Conservation (phyloP, 805 yeast genomes). For the Maudiozyma serrabonitensis region DNA sequence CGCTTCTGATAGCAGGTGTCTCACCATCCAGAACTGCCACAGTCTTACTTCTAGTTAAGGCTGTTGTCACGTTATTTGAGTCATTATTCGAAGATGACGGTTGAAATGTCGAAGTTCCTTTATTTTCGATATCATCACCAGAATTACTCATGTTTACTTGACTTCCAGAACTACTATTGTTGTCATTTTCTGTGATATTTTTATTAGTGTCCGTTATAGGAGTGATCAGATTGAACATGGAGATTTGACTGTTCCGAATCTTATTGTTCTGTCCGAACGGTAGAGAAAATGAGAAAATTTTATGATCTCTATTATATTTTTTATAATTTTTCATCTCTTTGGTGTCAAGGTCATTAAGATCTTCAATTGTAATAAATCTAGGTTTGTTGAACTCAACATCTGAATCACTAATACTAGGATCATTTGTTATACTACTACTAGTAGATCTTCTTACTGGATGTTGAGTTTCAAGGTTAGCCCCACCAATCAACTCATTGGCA, state of each 20-base stretch:
- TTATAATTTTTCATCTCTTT: slow-evolving; percentile 5
- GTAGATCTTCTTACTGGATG: neutral
- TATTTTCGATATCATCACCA: neutral
- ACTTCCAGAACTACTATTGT: neutral
- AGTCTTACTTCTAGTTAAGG: neutral
- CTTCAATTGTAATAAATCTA: slow-evolving; percentile 7
- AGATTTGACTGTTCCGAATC: slow-evolving; percentile 3
- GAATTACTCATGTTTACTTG: neutral
- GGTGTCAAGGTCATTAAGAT: slow-evolving; percentile 9
- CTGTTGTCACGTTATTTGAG: neutral
- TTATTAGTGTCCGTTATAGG: slow-evolving; percentile 7
- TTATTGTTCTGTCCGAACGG: slow-evolving; percentile 30
- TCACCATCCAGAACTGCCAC: neutral
- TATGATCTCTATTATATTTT: slow-evolving; percentile 14
- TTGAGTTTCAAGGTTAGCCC: slow-evolving; percentile 4
- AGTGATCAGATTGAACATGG: slow-evolving; percentile 4
- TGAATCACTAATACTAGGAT: neutral
- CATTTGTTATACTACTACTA: neutral
- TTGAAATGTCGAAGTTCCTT: neutral
- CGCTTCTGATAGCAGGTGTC: slow-evolving; percentile 2
- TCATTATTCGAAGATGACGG: neutral
- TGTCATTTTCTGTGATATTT: neutral
- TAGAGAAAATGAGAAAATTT: slow-evolving; percentile 31
- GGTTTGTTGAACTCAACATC: neutral
- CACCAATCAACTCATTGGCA: slow-evolving; percentile 10